A percentile compares a stretch with the other conserved stretches of the same genome.
These are phyloP conservation scores for Hysterangium stoloniferum DNA, from an alignment of 768 basidiomycete species.

Conservation along the genomic window DNA sequence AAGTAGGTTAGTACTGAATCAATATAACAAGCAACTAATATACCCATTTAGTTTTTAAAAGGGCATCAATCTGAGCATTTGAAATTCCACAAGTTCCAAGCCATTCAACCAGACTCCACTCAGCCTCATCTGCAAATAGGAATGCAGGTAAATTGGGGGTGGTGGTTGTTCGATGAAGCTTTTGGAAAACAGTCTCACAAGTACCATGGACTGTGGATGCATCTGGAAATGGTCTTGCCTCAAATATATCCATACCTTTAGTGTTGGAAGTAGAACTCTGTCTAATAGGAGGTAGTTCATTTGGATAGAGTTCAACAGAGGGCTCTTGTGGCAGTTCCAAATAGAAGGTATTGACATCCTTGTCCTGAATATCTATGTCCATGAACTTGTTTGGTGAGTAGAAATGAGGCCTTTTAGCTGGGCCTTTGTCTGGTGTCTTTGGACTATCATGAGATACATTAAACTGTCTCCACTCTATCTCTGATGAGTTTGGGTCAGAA, in stretches of 20 bases:
- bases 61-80: background rate
- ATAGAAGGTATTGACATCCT: too few species aligned
- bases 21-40: background rate
- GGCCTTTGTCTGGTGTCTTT: too few species aligned
- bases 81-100: background rate
- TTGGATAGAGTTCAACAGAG: too few species aligned
- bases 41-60: background rate
- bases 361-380: too few species aligned
- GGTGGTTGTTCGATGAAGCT: background rate
- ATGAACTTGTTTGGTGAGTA: too few species aligned
- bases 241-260: background rate
- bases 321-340: too few species aligned
- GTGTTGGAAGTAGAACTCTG: too few species aligned
- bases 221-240: background rate
- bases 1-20: background rate
- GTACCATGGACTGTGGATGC: background rate
- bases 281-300: too few species aligned
- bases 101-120: background rate
- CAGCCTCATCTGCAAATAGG: background rate
- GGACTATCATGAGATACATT: too few species aligned
- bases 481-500: too few species aligned
- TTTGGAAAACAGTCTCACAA: background rate
- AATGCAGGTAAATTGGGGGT: background rate
- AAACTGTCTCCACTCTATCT: too few species aligned
- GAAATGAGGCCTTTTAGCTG: too few species aligned